Evolutionary conservation across 345 rosid genomes (phyloP).

Genomic region (Eucalyptus pauciflora): DNA sequence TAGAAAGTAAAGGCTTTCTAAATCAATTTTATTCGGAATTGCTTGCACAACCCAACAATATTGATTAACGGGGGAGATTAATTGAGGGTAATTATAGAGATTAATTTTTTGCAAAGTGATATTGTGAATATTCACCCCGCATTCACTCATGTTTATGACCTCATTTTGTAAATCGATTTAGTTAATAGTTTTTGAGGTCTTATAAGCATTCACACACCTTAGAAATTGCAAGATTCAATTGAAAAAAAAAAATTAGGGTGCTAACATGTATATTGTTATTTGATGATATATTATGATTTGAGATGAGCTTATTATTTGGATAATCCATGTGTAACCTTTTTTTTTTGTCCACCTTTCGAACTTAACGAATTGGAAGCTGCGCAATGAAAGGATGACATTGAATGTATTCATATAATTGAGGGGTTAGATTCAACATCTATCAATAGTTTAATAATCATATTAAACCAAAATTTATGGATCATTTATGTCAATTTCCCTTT

Average conservation of each 20-base stretch:
- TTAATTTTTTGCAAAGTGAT: not conserved
- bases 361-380: not conserved
- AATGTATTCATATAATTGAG: not conserved
- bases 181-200: not conserved
- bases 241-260: not conserved
- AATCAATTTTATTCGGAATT: not conserved
- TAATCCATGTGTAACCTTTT: not conserved
- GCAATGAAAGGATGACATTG: accelerated
- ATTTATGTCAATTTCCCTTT: not conserved
- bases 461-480: not conserved
- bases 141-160: not conserved
- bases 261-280: not conserved
- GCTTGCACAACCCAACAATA: not conserved
- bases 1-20: not conserved
- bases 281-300: not conserved
- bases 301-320: not conserved
- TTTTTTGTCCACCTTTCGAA: not conserved
- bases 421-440: not conserved
- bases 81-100: not conserved
- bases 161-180: not conserved
- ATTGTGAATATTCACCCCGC: not conserved
- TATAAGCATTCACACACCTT: not conserved
- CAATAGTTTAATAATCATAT: accelerated
- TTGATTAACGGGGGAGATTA: not conserved
- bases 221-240: not conserved